Base-by-base conservation (phyloP, 2,329 filamentous ascomycete species). In the Colletotrichum sojae region DNA sequence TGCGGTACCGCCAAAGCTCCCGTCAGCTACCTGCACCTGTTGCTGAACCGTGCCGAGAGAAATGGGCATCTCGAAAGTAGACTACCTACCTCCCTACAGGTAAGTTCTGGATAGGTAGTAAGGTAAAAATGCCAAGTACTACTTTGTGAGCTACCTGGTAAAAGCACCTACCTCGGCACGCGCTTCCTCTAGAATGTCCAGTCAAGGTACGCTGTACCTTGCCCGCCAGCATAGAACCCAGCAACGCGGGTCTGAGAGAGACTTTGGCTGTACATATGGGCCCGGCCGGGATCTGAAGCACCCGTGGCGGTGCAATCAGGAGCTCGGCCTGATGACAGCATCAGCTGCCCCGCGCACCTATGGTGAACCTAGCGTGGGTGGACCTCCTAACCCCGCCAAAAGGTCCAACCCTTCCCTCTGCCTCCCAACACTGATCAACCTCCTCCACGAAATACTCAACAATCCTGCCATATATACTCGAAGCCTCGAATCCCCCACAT, bases 341-440 rank as follows among this genome's bases (percentile, higher is more conserved):
- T 65, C 65, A 69, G 59, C 60, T 71, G 69, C 69, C 69, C 69
- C 69, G 69, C 69, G 59, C 69, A 55, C 69, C 58, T 69, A 57
- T 53, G 69, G 61, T 69, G 58, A 66, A 61, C 31, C 31, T 36
- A 36, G 67, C 67, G 62, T 53, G 62, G 20, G 49, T 65, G 62
- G 67, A 61, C 55, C 67, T 59, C 40, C 31, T 56, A 69, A 69
- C 67, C 67, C 67, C 67, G 67, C 67, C 67, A 69, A 53, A 66
- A 59, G 61, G 18, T 52, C 67, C 61, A 71, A 59, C 55, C 61
- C 61, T 61, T 69, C 57, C 39, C 63, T 56, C 63, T 49, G 51
- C 18, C 63, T 57, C 67, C 54, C 63, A 69, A 69, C 66, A 65
- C 49, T 54, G 54, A 9, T 22, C 60, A 63, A 56, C 54, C 59